Conservation (phyloP, 1,139 yeast genomes). For the Blastobotrys aristatus region DNA sequence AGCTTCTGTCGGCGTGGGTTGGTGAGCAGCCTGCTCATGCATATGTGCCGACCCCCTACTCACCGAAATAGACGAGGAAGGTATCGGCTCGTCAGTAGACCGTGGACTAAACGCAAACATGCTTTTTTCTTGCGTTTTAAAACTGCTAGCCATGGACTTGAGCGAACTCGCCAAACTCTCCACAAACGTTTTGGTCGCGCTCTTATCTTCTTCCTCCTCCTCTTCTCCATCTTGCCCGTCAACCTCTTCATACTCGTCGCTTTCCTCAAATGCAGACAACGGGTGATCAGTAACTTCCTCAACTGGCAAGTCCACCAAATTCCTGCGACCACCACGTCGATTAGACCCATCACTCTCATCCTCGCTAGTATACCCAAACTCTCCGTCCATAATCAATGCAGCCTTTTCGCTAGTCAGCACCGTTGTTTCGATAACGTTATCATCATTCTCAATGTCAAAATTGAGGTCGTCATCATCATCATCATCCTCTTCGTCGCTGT, state of each 20-base stretch:
- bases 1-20: background rate
- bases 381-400: background rate
- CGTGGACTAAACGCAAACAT: constrained; percentile 29
- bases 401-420: background rate
- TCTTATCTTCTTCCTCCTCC: constrained; percentile 7
- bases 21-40: constrained; percentile 8
- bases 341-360: constrained; percentile 1
- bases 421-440: background rate
- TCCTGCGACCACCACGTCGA: background rate
- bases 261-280: constrained; percentile 6
- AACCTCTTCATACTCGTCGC: constrained; percentile 5
- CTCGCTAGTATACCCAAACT: background rate
- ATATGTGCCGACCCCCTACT: constrained; percentile 7
- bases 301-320: constrained; percentile 3
- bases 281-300: constrained; percentile 13
- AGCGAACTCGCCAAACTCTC: constrained; percentile 27
- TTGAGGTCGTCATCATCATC: constrained; percentile 12
- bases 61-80: constrained; percentile 14
- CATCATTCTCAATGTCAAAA: constrained; percentile 7
- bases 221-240: constrained; percentile 11
- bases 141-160: constrained; percentile 29
- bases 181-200: constrained; percentile 21
- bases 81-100: constrained; percentile 30
- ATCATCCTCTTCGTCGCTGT: constrained; percentile 1
- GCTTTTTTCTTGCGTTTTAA: constrained; percentile 26